Conservation (phyloP, 306 rosid genomes). For the Cucurbita pepo region DNA sequence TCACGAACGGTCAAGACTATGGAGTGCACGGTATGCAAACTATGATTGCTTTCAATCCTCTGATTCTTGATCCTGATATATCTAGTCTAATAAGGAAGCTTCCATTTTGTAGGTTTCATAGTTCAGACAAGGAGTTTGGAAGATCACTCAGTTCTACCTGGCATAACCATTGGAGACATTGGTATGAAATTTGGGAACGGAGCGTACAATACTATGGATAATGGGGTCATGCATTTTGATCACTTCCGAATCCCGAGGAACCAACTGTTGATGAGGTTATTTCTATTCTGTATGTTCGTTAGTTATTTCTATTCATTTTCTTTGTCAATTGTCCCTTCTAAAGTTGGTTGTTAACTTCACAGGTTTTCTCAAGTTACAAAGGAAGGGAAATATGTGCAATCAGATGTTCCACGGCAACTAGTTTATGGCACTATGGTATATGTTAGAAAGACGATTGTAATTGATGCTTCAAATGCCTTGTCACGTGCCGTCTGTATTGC, state of each 20-base stretch:
- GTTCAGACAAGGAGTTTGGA: slow-evolving; percentile 93
- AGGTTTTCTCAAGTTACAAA: slow-evolving; percentile 88
- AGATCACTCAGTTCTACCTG: slow-evolving; percentile 80
- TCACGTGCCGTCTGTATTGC: slow-evolving; percentile 96
- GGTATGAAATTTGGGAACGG: slow-evolving; percentile 89
- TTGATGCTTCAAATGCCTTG: slow-evolving; percentile 80
- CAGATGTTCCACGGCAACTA: slow-evolving; percentile 77
- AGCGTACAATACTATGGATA: slow-evolving; percentile 91
- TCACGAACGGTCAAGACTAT: slow-evolving; percentile 48
- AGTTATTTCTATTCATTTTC: neutral
- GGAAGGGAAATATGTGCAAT: slow-evolving; percentile 74
- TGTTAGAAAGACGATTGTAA: slow-evolving; percentile 72
- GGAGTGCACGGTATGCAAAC: slow-evolving; percentile 65
- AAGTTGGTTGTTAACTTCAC: slow-evolving; percentile 15
- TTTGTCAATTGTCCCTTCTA: neutral
- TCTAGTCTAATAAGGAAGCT: slow-evolving; percentile 3
- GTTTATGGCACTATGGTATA: slow-evolving; percentile 89
- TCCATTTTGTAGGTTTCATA: slow-evolving; percentile 55
- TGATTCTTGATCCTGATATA: neutral
- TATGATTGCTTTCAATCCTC: neutral
- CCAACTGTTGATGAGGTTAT: slow-evolving; percentile 89
- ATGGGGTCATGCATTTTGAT: slow-evolving; percentile 69
- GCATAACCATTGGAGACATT: slow-evolving; percentile 80
- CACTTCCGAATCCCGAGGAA: slow-evolving; percentile 78
- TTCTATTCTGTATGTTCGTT: neutral